Evolutionary conservation across 2,329 filamentous ascomycete species (phyloP).

Genomic region (Aschersonia sp.): DNA sequence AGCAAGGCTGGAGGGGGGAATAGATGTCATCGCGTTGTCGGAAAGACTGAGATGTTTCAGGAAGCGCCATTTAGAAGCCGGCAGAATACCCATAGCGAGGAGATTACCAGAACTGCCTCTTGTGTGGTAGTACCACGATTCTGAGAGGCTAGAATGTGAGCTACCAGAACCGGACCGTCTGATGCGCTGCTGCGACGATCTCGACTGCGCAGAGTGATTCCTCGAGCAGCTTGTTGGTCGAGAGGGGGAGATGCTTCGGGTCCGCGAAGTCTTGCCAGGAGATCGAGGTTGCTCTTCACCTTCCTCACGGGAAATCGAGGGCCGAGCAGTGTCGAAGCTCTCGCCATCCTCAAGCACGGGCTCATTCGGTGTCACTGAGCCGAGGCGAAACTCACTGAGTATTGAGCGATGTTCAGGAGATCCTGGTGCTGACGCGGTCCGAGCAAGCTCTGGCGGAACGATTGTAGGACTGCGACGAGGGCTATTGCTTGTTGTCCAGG

Average conservation of each 20-base stretch:
- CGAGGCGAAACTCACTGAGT: slow-evolving; percentile 36
- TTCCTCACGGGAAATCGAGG: slow-evolving; percentile 31
- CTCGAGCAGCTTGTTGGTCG: slow-evolving; percentile 58
- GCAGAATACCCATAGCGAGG: slow-evolving; percentile 54
- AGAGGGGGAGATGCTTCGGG: slow-evolving; percentile 67
- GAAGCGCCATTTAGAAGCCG: slow-evolving; percentile 87
- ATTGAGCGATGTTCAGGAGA: slow-evolving; percentile 38
- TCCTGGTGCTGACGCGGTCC: slow-evolving; percentile 54
- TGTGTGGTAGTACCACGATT: slow-evolving; percentile 45
- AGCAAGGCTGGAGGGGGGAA: slow-evolving; percentile 59
- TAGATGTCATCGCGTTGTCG: slow-evolving; percentile 76
- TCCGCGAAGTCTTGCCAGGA: slow-evolving; percentile 32
- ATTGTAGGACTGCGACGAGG: slow-evolving; percentile 48
- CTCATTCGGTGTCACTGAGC: slow-evolving; percentile 43
- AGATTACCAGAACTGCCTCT: slow-evolving; percentile 69
- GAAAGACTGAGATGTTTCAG: slow-evolving; percentile 80
- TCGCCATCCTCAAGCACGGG: slow-evolving; percentile 28
- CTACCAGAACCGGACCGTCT: slow-evolving; percentile 82
- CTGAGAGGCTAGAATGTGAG: slow-evolving; percentile 67
- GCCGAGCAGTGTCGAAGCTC: slow-evolving; percentile 15
- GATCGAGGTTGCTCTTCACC: slow-evolving; percentile 29
- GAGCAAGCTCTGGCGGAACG: slow-evolving; percentile 50
- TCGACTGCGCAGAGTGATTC: slow-evolving; percentile 51
- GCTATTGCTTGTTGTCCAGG: slow-evolving; percentile 45
- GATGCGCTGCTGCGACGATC: slow-evolving; percentile 62